Evolutionary conservation across 306 rosid species (phyloP), one percentile per base, ranked within the genome.

Genomic region (Prinsepia uniflora): DNA sequence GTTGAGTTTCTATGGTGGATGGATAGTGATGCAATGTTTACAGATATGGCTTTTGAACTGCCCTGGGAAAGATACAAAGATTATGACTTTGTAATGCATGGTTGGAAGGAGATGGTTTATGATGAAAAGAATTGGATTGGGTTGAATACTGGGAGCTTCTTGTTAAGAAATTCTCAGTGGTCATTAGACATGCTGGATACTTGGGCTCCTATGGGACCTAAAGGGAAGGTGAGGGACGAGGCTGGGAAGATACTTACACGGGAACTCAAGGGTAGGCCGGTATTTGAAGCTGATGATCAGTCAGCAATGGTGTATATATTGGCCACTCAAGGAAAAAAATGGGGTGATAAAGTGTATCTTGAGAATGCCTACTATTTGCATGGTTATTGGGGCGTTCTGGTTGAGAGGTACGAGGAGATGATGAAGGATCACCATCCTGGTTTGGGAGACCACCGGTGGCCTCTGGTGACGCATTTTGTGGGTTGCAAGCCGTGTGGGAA

Each of bases 151-250:
- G 98, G 98, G 34, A 87, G 92, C 46, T 92, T 89, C n/a, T 75
- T 92, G 47, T 61, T 92, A 56, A 80, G 98, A 70, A 92, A 92
- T 42, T 73, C 84, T 5, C 98, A 90, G 61, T 90, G 98, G 96
- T 72, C 98, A 3, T 50, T 92, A 78, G 96, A 92, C 68, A 72
- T 92, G 77, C 98, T 92, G 10, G 98, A 92, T 58, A 81, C 87
- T 36, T 92, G 98, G 98, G 91, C 98, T 4, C 98, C 96, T 0
- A 92, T 92, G 96, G 98, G 98, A n/a, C 98, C 96, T 0, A 89
- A 87, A 39, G 98, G 98, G 76, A 84, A 77, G 66, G 41, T 85
- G 68, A 76, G 98, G 59, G 96, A 89, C 19, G 94, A 89, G 4
- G 98, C 94, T 0, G 98, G 98, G 85, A 84, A 87, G 74, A n/a